Conservation (phyloP, 2,329 filamentous ascomycete genomes). For the Fusarium sp. region DNA sequence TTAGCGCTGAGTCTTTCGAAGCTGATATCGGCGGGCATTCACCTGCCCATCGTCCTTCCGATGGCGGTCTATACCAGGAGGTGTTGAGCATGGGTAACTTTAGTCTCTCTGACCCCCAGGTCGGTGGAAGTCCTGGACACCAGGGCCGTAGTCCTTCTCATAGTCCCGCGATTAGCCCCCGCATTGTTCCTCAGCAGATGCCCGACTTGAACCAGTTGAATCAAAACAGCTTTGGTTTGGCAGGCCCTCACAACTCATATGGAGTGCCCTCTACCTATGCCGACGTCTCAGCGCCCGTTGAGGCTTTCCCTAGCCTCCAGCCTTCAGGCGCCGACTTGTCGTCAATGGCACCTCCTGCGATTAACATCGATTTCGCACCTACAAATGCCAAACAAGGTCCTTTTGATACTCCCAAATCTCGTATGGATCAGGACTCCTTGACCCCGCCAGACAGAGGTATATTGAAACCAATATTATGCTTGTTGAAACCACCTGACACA, state of each 20-base stretch:
- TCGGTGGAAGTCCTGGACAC: conserved; percentile 70
- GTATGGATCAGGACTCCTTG: conserved; percentile 80
- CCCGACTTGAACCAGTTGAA: conserved; percentile 64
- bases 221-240: conserved; percentile 59
- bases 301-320: conserved; percentile 65
- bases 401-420: conserved; percentile 66
- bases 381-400: conserved; percentile 62
- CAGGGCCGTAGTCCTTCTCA: conserved; percentile 85
- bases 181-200: conserved; percentile 67
- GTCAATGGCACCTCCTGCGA: conserved; percentile 86
- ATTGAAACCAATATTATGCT: conserved; percentile 27
- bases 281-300: conserved; percentile 52
- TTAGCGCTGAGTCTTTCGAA: conserved; percentile 83
- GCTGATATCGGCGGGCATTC: conserved; percentile 77
- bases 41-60: conserved; percentile 80
- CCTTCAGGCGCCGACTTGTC: conserved; percentile 69
- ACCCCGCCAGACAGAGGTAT: conserved; percentile 81
- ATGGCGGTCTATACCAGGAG: conserved; percentile 79
- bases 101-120: conserved; percentile 78
- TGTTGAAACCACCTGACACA: conserved; percentile 27
- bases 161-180: conserved; percentile 73
- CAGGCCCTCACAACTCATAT: conserved; percentile 54
- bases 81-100: conserved; percentile 83
- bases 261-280: conserved; percentile 50
- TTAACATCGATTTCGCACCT: conserved; percentile 93